phyloP scores from a whole-genome alignment of 1,284 basidiomycete genomes.

The Tilletiaria anomala region DNA sequence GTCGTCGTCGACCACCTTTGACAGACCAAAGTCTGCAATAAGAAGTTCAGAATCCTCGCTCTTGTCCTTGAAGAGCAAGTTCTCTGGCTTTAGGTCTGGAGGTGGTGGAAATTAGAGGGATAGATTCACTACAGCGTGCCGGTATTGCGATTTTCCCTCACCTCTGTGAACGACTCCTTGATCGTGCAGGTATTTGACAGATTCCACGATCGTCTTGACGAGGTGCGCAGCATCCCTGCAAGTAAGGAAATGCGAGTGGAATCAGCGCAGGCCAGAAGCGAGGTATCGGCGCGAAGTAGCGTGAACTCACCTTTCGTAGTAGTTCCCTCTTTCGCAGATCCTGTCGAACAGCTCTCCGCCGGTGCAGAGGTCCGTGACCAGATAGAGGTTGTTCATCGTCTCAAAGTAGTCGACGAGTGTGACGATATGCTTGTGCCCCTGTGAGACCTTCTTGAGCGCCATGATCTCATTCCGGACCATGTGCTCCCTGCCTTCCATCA shows the following conservation, averaged over 20 bases:
- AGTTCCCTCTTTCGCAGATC: constrained; percentile 93
- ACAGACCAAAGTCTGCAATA: constrained; percentile 91
- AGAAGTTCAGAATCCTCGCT: constrained; percentile 86
- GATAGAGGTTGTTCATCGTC: constrained; percentile 70
- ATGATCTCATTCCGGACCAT: constrained; percentile 88
- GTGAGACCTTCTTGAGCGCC: constrained; percentile 85
- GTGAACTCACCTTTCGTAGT: constrained; percentile 59
- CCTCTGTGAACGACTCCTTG: constrained; percentile 87
- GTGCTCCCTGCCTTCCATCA: constrained; percentile 57
- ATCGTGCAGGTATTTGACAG: constrained; percentile 82
- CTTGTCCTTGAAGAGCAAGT: constrained; percentile 78
- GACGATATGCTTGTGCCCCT: constrained; percentile 59
- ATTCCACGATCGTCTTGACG: constrained; percentile 67
- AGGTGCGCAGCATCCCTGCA: constrained; percentile 71
- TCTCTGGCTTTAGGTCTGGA: constrained; percentile 81
- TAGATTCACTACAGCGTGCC: neutral
- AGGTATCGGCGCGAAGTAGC: neutral
- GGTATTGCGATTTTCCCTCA: neutral
- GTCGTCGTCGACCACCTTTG: constrained; percentile 71
- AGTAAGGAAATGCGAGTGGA: too few species aligned
- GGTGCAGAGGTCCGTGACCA: constrained; percentile 91
- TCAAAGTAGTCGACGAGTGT: constrained; percentile 90
- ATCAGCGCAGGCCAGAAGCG: too few species aligned
- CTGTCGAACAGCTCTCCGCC: constrained; percentile 96
- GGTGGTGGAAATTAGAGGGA: neutral